Conservation (phyloP, 495 filamentous ascomycete genomes). For the Xylaria venustula region DNA sequence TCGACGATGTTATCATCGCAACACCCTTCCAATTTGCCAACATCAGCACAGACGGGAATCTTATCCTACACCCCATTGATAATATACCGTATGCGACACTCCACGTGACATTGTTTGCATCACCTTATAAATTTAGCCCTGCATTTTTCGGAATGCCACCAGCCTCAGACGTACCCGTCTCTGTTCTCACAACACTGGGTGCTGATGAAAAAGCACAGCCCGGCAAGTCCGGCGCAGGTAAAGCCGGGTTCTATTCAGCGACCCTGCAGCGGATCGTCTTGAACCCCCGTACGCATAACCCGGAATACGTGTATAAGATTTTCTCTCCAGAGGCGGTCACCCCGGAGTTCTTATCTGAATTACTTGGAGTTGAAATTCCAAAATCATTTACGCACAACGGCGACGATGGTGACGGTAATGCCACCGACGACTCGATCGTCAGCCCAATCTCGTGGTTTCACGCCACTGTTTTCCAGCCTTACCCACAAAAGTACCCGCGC, state of each 20-base stretch:
- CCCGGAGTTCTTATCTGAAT: constrained; percentile 57
- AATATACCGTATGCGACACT: constrained; percentile 77
- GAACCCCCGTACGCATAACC: constrained; percentile 50
- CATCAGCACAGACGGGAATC: constrained; percentile 46
- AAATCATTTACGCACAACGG: constrained; percentile 27
- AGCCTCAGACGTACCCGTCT: constrained; percentile 57
- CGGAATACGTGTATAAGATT: constrained; percentile 92
- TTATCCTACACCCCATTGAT: constrained; percentile 57
- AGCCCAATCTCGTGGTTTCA: constrained; percentile 76
- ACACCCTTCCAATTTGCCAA: constrained; percentile 72
- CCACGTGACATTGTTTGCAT: constrained; percentile 86
- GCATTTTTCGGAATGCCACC: constrained; percentile 64
- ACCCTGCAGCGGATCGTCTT: constrained; percentile 66
- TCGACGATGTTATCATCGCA: constrained; percentile 79
- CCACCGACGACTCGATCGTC: constrained; percentile 6
- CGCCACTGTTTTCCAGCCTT: constrained; percentile 69
- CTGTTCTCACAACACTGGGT: constrained; percentile 82
- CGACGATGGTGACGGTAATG: neutral
- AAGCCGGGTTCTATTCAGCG: constrained; percentile 86
- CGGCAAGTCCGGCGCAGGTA: constrained; percentile 42
- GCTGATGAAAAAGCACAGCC: constrained; percentile 47
- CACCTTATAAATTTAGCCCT: constrained; percentile 65
- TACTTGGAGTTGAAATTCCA: constrained; percentile 47
- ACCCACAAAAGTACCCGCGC: constrained; percentile 78
- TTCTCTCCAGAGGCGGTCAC: constrained; percentile 76